These are phyloP conservation scores for Leccinum olivaceopallidum DNA, from an alignment of 768 basidiomycete species.

Conservation along the genomic window DNA sequence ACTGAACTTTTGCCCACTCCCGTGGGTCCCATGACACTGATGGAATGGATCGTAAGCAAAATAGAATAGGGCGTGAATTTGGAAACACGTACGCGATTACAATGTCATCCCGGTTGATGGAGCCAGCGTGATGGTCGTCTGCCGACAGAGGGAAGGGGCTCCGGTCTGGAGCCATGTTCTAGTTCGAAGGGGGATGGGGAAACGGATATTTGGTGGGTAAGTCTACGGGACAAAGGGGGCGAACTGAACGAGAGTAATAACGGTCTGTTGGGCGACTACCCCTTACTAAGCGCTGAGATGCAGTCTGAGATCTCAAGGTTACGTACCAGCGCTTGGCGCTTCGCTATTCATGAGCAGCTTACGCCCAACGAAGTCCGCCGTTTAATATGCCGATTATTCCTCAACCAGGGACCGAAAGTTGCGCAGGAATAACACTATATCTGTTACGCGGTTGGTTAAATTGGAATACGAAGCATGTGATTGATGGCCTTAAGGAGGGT, in stretches of 20 bases:
- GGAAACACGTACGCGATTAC: constrained; percentile 18
- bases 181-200: not conserved
- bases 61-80: not conserved
- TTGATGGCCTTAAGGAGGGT: not conserved
- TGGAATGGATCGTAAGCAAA: not conserved
- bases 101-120: constrained; percentile 11
- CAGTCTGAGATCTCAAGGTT: not conserved
- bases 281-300: not conserved
- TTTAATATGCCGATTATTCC: not conserved
- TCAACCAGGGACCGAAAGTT: not conserved
- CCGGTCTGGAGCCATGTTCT: not conserved
- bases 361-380: not conserved
- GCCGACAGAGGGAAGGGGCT: not conserved
- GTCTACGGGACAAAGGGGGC: not conserved
- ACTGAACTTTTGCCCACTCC: constrained; percentile 22
- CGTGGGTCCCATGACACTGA: constrained; percentile 21
- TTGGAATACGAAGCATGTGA: not conserved
- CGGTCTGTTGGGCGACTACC: not conserved
- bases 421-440: not conserved
- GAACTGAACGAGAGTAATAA: not conserved
- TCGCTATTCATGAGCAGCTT: not conserved
- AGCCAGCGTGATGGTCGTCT: not conserved
- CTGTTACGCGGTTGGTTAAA: too few relatives aligned
- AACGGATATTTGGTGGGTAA: not conserved
- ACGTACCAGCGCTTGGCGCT: not conserved